phyloP scores from a whole-genome alignment of 176 grass and related monocot species.

The Metroxylon sagu region DNA sequence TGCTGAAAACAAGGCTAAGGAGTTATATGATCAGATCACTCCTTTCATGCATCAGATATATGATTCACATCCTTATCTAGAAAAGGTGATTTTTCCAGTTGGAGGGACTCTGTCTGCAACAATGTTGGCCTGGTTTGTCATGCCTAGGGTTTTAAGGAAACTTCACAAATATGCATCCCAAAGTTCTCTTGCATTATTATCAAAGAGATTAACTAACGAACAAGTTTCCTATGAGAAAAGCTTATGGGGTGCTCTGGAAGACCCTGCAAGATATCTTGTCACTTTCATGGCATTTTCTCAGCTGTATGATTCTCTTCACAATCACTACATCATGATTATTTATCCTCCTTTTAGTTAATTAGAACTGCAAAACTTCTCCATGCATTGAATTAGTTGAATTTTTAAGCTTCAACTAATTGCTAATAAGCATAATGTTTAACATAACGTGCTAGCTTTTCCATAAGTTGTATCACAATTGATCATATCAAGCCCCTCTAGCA shows the following conservation, averaged over 20 bases:
- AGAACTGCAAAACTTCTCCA: too few species aligned
- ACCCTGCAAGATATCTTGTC: conserved; percentile 91
- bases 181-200: conserved; percentile 51
- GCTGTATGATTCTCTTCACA: conserved; percentile 38
- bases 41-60: conserved; percentile 62
- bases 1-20: conserved; percentile 54
- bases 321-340: too few species aligned
- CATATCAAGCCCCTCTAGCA: too few species aligned
- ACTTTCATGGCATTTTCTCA: conserved; percentile 96
- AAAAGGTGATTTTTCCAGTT: conserved; percentile 70
- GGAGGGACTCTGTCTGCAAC: conserved; percentile 60
- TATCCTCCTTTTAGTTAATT: too few species aligned
- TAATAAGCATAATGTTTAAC: too few species aligned
- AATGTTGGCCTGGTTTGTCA: conserved; percentile 70
- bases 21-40: conserved; percentile 42
- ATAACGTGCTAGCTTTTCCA: too few species aligned
- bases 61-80: conserved; percentile 62
- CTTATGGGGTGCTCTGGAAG: conserved; percentile 81
- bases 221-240: conserved; percentile 69
- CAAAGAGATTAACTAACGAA: conserved; percentile 32
- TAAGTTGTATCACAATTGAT: too few species aligned
- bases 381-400: too few species aligned
- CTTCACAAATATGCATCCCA: conserved; percentile 66
- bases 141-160: conserved; percentile 73
- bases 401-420: too few species aligned